A percentile compares a stretch with the other conserved stretches of the same genome.
phyloP scores from a whole-genome alignment of 164 flowering plant species.

The Vitis vinifera region ASM3070453v1 NC_081821.1:1539001-1539500 shows the following conservation, averaged over 20 bases:
- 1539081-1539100: conserved; percentile 21
- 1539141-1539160: conserved; percentile 34
- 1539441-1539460: conserved; percentile 90
- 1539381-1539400: conserved; percentile 76
- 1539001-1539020: not conserved
- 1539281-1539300: too few species aligned
- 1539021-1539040: conserved; percentile 8
- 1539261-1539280: too few species aligned
- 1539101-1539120: conserved; percentile 32
- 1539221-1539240: too few species aligned
- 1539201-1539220: too few species aligned
- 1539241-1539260: too few species aligned
- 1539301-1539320: not conserved
- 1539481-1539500: conserved; percentile 91
- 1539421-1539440: conserved; percentile 86
- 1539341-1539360: not conserved
- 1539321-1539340: not conserved
- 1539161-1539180: not conserved
- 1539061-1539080: conserved; percentile 21
- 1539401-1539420: conserved; percentile 69
- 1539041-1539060: conserved; percentile 25
- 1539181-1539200: too few species aligned
- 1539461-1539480: conserved; percentile 84
- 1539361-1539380: conserved; percentile 60
- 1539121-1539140: conserved; percentile 24